Conservation (phyloP, 768 basidiomycete genomes). For the Phallus indusiatus region DNA sequence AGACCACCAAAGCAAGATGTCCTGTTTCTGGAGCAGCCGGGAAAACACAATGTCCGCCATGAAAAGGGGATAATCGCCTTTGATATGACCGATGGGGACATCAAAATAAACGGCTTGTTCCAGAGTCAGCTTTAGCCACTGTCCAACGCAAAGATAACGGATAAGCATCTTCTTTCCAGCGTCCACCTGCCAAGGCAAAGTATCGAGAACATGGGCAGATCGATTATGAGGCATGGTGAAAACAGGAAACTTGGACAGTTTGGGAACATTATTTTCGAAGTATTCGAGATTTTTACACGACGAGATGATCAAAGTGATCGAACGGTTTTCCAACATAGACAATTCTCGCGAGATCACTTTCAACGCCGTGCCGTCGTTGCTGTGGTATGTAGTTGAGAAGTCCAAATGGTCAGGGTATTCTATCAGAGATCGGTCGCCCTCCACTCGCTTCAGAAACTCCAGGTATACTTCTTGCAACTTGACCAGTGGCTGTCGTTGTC, state of each 20-base stretch:
- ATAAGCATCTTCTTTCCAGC: slow-evolving; percentile 76
- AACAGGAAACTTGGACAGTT: slow-evolving; percentile 77
- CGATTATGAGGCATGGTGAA: slow-evolving; percentile 79
- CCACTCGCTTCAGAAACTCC: slow-evolving; percentile 42
- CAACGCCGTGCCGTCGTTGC: slow-evolving; percentile 67
- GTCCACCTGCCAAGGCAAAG: slow-evolving; percentile 83
- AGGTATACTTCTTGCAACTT: slow-evolving; percentile 67
- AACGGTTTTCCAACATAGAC: slow-evolving; percentile 61
- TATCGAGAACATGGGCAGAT: slow-evolving; percentile 61
- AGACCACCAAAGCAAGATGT: slow-evolving; percentile 97
- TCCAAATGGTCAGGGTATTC: slow-evolving; percentile 43
- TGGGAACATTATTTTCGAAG: slow-evolving; percentile 64
- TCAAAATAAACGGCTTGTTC: slow-evolving; percentile 86
- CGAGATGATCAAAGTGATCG: slow-evolving; percentile 70
- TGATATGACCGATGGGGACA: slow-evolving; percentile 86
- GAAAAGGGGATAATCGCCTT: slow-evolving; percentile 81
- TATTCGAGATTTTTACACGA: slow-evolving; percentile 78
- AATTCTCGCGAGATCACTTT: slow-evolving; percentile 86
- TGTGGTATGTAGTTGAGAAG: slow-evolving; percentile 58
- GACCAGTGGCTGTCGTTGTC: slow-evolving; percentile 72
- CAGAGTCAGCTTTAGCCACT: slow-evolving; percentile 72
- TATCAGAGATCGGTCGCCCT: slow-evolving; percentile 37
- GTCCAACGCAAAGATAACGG: slow-evolving; percentile 69
- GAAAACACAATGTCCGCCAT: slow-evolving; percentile 89
- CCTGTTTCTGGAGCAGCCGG: slow-evolving; percentile 75